Percentiles rank a stretch among this genome's conserved stretches.
Conservation (phyloP, 805 yeast genomes). For the Hanseniaspora mollemarum region DNA sequence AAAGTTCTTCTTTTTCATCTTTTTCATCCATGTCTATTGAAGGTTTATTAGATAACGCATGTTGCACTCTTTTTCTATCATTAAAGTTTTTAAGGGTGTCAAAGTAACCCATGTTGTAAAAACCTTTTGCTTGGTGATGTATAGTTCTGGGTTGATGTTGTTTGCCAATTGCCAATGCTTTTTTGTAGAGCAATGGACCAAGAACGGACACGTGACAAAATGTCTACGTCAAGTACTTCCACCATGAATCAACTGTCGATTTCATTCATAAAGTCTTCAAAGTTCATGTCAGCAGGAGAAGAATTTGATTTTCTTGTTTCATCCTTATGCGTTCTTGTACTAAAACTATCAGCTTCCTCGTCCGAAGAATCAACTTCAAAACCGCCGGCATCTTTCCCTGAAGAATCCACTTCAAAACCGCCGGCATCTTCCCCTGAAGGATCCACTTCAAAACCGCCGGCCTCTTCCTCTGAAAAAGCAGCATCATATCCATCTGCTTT, state of each 20-base stretch:
- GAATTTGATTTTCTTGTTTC: no score
- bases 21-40: neutral
- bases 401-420: neutral
- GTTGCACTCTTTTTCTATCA: neutral
- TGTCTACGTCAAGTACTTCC: no score
- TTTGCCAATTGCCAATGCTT: no score
- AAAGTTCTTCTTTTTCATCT: constrained; percentile 7
- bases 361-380: neutral
- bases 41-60: neutral
- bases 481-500: neutral
- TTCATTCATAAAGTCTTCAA: constrained; percentile 11
- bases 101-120: constrained; percentile 8
- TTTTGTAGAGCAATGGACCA: no score
- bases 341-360: no score
- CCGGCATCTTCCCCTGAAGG: neutral
- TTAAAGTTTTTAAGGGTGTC: constrained; percentile 7
- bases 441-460: constrained; percentile 8
- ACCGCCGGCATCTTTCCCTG: neutral
- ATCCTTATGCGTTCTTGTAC: no score
- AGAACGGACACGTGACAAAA: no score
- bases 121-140: neutral
- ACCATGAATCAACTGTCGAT: constrained; percentile 2
- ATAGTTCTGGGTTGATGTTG: neutral
- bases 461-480: neutral
- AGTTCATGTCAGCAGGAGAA: neutral